Evolutionary conservation across 208 protist genomes (phyloP).

Genomic region (Spongospora subterranea): DNA sequence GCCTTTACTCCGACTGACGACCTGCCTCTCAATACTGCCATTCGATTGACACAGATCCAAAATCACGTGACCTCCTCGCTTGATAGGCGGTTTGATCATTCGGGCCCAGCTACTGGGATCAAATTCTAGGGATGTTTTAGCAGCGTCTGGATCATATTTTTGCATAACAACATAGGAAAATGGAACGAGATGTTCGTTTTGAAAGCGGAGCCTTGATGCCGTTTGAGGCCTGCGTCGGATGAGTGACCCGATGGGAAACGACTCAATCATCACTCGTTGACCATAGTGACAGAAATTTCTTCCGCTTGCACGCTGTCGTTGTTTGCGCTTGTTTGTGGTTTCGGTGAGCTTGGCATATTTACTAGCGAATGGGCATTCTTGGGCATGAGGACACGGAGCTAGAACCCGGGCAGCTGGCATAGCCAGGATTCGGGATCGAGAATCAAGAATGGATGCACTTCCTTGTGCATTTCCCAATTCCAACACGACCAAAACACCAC

Average conservation of each 20-base stretch:
- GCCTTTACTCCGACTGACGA: background rate
- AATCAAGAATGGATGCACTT: background rate
- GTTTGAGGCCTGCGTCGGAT: background rate
- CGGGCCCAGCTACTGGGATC: background rate
- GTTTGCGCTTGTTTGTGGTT: background rate
- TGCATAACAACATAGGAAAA: conserved; percentile 2
- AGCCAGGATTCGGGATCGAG: background rate
- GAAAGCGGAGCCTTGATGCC: background rate
- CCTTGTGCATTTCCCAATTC: background rate
- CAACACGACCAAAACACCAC: conserved; percentile 27
- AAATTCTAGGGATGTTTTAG: background rate
- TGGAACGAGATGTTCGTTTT: conserved; percentile 20
- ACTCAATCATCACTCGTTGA: background rate
- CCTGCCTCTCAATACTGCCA: background rate
- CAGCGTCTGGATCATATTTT: background rate
- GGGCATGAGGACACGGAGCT: conserved; percentile 7
- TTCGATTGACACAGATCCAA: conserved; percentile 1
- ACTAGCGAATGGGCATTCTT: background rate
- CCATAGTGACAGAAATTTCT: conserved; percentile 46
- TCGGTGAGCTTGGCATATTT: background rate
- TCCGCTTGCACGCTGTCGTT: background rate
- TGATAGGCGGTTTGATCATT: background rate
- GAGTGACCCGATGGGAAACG: background rate
- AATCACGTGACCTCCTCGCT: conserved; percentile 39
- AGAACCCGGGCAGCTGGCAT: background rate